Evolutionary conservation across 2,329 filamentous ascomycete species (phyloP).

Genomic region (Aspergillus pseudotamarii): DNA sequence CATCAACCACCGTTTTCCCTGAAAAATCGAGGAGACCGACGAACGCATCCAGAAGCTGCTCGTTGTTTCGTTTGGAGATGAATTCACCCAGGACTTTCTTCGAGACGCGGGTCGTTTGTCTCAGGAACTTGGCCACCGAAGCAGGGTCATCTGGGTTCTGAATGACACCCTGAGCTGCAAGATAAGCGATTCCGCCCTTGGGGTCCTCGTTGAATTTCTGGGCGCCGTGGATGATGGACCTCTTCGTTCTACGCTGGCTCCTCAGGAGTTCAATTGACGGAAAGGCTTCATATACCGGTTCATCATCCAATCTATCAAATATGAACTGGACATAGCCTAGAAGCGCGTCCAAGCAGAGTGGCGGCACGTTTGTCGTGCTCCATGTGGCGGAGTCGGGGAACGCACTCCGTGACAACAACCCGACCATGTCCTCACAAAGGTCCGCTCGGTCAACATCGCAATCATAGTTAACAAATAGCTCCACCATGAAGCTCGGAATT

Average conservation of each 20-base stretch:
- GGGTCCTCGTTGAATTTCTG: slow-evolving; percentile 95
- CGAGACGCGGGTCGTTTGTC: slow-evolving; percentile 82
- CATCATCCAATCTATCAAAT: slow-evolving; percentile 78
- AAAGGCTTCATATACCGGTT: slow-evolving; percentile 64
- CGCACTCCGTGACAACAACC: slow-evolving; percentile 87
- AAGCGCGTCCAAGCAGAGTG: slow-evolving; percentile 88
- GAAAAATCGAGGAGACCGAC: slow-evolving; percentile 86
- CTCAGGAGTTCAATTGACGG: slow-evolving; percentile 67
- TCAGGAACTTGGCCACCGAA: slow-evolving; percentile 83
- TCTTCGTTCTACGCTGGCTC: slow-evolving; percentile 77
- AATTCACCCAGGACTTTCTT: slow-evolving; percentile 92
- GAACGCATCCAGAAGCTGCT: slow-evolving; percentile 80
- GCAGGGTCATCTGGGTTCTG: slow-evolving; percentile 71
- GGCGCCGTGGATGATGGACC: slow-evolving; percentile 82
- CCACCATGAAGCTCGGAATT: slow-evolving; percentile 92
- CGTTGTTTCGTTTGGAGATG: slow-evolving; percentile 87
- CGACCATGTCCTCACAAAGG: slow-evolving; percentile 93
- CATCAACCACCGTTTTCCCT: slow-evolving; percentile 86
- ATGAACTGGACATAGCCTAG: slow-evolving; percentile 91
- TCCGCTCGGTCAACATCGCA: slow-evolving; percentile 90
- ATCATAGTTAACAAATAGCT: slow-evolving; percentile 97
- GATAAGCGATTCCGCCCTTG: slow-evolving; percentile 82
- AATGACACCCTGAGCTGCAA: slow-evolving; percentile 85
- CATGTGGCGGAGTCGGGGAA: slow-evolving; percentile 96
- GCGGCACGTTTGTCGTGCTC: slow-evolving; percentile 98